phyloP scores from a whole-genome alignment of 129 eudicot genomes.

The Pulicaria dysenterica region DNA sequence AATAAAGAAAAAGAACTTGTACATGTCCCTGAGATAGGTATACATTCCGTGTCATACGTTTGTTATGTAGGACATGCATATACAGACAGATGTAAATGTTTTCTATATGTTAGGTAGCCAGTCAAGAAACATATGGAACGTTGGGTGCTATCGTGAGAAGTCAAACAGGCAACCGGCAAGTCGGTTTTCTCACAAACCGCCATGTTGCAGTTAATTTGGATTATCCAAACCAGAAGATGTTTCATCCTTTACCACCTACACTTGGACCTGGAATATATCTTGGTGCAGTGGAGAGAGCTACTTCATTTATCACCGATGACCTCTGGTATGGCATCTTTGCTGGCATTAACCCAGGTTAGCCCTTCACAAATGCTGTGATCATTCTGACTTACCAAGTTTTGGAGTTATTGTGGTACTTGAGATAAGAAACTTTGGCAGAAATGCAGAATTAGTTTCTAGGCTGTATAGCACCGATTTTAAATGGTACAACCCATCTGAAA shows the following conservation, averaged over 20 bases:
- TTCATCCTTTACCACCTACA: conserved; percentile 94
- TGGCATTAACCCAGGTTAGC: conserved; percentile 89
- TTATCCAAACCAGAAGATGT: conserved; percentile 98
- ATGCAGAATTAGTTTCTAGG: not conserved
- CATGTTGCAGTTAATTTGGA: conserved; percentile 93
- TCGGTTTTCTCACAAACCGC: conserved; percentile 95
- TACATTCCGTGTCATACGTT: not conserved
- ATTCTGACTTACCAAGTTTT: not conserved
- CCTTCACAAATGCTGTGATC: not conserved
- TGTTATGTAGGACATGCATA: conserved; percentile 6
- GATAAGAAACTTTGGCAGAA: not conserved
- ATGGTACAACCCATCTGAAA: not conserved
- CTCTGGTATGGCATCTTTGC: conserved; percentile 97
- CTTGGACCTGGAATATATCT: conserved; percentile 98
- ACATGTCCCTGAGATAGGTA: not conserved
- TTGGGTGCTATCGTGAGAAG: conserved; percentile 99
- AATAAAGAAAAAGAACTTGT: not conserved
- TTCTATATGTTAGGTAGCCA: conserved; percentile 65
- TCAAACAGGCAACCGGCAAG: conserved; percentile 89
- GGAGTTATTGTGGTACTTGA: not conserved
- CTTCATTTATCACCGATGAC: conserved; percentile 93
- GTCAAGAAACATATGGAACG: conserved; percentile 95
- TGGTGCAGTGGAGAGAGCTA: conserved; percentile 98
- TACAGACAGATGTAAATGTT: not conserved
- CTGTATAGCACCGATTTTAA: not conserved